A percentile compares a stretch with the other conserved stretches of the same genome.
phyloP scores from a whole-genome alignment of 2,329 filamentous ascomycete genomes.

The Catunica adiposa region DNA sequence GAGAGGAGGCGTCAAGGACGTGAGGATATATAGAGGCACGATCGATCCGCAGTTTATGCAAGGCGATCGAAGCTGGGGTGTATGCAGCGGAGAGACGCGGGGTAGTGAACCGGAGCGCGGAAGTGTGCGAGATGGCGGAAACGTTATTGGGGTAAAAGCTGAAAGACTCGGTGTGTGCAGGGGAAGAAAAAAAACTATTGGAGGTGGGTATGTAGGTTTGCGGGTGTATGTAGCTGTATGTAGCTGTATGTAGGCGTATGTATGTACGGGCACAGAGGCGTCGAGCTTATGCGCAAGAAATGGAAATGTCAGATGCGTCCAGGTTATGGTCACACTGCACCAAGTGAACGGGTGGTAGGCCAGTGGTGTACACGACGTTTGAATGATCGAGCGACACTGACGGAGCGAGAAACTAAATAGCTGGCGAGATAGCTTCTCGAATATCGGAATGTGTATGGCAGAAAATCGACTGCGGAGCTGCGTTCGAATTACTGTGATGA shows the following conservation, averaged over 20 bases:
- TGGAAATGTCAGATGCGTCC: not conserved
- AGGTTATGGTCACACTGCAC: not conserved
- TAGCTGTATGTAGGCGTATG: not conserved
- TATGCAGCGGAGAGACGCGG: not conserved
- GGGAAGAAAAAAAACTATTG: too few relatives aligned
- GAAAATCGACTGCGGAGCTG: too few relatives aligned
- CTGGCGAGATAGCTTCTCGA: too few relatives aligned
- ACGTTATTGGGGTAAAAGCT: slow-evolving; percentile 5
- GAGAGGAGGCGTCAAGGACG: not conserved
- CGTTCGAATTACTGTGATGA: too few relatives aligned
- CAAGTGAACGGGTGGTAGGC: not conserved
- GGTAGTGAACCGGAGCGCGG: not conserved
- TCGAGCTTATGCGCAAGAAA: not conserved
- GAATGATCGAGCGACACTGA: not conserved
- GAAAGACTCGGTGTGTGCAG: not conserved
- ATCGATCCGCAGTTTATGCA: too few relatives aligned
- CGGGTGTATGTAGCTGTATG: not conserved
- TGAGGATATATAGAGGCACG: not conserved
- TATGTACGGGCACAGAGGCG: not conserved
- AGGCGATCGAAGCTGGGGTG: not conserved
- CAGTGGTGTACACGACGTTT: not conserved
- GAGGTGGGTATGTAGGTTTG: too few relatives aligned
- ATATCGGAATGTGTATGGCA: too few relatives aligned
- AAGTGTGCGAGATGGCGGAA: not conserved
- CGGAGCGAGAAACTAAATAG: not conserved